Percentiles rank a stretch among this genome's conserved stretches.
These are phyloP conservation scores for Cercophora sp. DNA, from an alignment of 495 filamentous ascomycete species.

Conservation along the genomic window DNA sequence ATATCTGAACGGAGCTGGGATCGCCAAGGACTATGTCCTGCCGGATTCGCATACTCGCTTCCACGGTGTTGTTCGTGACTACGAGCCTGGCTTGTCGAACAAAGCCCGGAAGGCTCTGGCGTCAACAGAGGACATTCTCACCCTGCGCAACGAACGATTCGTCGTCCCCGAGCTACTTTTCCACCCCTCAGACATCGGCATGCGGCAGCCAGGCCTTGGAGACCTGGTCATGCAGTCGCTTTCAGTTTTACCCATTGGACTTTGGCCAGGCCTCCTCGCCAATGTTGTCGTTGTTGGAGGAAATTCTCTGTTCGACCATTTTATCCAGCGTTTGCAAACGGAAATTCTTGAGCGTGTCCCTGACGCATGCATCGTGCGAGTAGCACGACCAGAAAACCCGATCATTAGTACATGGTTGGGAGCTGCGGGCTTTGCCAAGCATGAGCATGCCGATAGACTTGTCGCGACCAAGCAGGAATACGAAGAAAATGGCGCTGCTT, in stretches of 20 bases:
- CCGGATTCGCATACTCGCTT: slow-evolving; percentile 79
- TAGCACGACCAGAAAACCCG: slow-evolving; percentile 68
- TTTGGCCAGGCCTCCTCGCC: slow-evolving; percentile 74
- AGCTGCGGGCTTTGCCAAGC: slow-evolving; percentile 67
- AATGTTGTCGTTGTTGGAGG: slow-evolving; percentile 91
- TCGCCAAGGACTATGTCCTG: slow-evolving; percentile 88
- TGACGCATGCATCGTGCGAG: slow-evolving; percentile 69
- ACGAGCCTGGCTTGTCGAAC: slow-evolving; percentile 56
- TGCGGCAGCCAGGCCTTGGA: slow-evolving; percentile 78
- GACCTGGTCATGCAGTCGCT: slow-evolving; percentile 79
- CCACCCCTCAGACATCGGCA: slow-evolving; percentile 77
- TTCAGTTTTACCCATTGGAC: slow-evolving; percentile 64
- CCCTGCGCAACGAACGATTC: slow-evolving; percentile 89
- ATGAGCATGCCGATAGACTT: slow-evolving; percentile 59
- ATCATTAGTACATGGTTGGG: slow-evolving; percentile 82
- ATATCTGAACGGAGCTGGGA: slow-evolving; percentile 55
- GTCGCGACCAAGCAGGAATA: slow-evolving; percentile 85
- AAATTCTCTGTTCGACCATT: slow-evolving; percentile 73
- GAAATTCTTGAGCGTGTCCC: slow-evolving; percentile 75
- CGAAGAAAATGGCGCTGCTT: slow-evolving; percentile 75
- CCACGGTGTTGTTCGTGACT: slow-evolving; percentile 70
- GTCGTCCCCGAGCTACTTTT: slow-evolving; percentile 87
- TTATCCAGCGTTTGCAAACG: slow-evolving; percentile 74
- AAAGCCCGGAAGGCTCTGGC: slow-evolving; percentile 59
- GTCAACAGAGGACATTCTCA: slow-evolving; percentile 76